Base-by-base conservation (phyloP, 1,284 basidiomycete genomes). In the Boletus subluridellus region DNA sequence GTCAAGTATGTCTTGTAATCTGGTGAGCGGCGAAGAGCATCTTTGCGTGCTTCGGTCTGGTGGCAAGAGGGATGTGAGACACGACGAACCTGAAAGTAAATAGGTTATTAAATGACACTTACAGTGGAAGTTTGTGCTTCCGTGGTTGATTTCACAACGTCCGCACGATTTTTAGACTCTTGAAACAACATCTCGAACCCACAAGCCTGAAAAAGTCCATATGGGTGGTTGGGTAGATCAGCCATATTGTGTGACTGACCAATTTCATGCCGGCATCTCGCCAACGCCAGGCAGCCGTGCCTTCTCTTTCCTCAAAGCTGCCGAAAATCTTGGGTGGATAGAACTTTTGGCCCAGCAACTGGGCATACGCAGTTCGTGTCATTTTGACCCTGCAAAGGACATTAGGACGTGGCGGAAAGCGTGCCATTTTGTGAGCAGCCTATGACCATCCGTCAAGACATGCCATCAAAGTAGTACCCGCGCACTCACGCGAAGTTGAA, bases 101-200 rank as follows among this genome's bases (percentile, higher is more conserved):
- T 26, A 32, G 7, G 3, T 30, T 39, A 37, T 48, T 24, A 32
- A 35, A 49, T 35, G 51, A 54, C 17, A 71, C 80, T 59, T 66
- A 89, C 88, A 17, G 82, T 82, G 59, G 78, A 78, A 37, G 73
- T 68, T 12, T 73, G 64, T 32, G 66, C 73, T 48, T 81, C 79
- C 30, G 72, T 58, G 26, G 71, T 78, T 11, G 69, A 66, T 46
- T 72, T 77, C 14, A 73, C 63, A 5, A 64, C 65, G 32, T 78
- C 77, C 60, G 71, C 72, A 61, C 77, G 80, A 65, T 76, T 73
- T 76, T 90, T 85, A 68, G 83, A 83, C 73, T 94, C 89, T 75
- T 94, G 84, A 73, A 90, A 97, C 54, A 95, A 80, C 82, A 97
- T 97, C 76, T 98, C 95, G 64, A 97, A 97, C 0, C 95, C 95